phyloP scores from a whole-genome alignment of 345 rosid genomes.

The Syzygium aqueum region DNA sequence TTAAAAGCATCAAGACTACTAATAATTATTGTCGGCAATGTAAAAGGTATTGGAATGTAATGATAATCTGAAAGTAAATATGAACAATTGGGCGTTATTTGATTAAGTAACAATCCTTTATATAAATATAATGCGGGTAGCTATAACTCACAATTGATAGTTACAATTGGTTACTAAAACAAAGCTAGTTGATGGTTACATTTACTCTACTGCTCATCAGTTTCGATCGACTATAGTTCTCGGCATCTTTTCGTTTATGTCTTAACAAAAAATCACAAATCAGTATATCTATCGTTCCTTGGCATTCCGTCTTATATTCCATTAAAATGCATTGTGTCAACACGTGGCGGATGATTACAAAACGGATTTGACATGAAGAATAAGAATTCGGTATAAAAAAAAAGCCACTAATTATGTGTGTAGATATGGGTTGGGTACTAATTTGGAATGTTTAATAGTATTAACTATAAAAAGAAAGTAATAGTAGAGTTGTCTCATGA shows the following conservation, averaged over 20 bases:
- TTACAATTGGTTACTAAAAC: background rate
- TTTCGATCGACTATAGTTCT: background rate
- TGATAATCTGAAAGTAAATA: background rate
- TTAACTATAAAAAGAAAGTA: background rate
- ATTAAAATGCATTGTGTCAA: background rate
- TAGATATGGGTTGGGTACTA: too few relatives aligned
- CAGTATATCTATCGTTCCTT: too few relatives aligned
- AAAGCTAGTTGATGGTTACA: background rate
- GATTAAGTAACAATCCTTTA: background rate
- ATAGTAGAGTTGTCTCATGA: background rate
- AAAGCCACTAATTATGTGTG: too few relatives aligned
- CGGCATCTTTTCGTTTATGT: background rate
- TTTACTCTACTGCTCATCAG: background rate
- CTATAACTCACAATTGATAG: background rate
- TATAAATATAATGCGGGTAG: background rate
- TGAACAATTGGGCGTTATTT: background rate
- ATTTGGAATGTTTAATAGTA: too few relatives aligned
- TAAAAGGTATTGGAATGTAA: too few relatives aligned
- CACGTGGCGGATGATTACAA: background rate
- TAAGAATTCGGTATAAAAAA: too few relatives aligned
- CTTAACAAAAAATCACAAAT: background rate
- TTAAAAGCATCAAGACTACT: too few relatives aligned
- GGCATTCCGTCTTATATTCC: too few relatives aligned
- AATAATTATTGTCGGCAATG: too few relatives aligned
- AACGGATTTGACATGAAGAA: too few relatives aligned